phyloP scores from a whole-genome alignment of 2,329 filamentous ascomycete species.

The Fusarium coicis region DNA sequence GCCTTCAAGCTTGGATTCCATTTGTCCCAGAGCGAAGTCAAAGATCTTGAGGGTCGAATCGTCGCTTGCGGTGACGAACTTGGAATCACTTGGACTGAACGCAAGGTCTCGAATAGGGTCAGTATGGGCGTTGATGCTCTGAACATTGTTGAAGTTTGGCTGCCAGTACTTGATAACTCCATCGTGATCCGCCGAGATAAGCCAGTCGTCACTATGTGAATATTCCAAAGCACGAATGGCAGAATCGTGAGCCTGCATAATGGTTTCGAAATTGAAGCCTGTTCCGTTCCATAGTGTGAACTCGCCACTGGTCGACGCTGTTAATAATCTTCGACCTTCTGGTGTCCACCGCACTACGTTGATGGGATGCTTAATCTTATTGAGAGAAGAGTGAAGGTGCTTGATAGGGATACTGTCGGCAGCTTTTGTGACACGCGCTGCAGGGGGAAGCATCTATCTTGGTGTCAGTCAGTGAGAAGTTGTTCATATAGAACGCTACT shows the following conservation, averaged over 20 bases:
- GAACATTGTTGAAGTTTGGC: constrained; percentile 98
- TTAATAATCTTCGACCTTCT: constrained; percentile 89
- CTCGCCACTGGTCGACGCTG: constrained; percentile 94
- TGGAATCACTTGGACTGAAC: constrained; percentile 92
- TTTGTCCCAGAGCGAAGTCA: constrained; percentile 88
- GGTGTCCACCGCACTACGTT: constrained; percentile 98
- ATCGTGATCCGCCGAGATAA: constrained; percentile 94
- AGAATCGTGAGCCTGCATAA: constrained; percentile 96
- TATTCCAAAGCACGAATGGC: constrained; percentile 86
- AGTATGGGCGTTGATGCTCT: constrained; percentile 89
- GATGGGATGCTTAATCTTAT: constrained; percentile 97
- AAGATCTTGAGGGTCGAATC: constrained; percentile 95
- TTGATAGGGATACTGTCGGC: constrained; percentile 93
- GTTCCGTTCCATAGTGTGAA: constrained; percentile 99
- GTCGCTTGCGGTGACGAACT: constrained; percentile 96
- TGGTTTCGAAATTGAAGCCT: constrained; percentile 99
- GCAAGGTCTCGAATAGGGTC: constrained; percentile 92
- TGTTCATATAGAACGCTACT: constrained; percentile 46
- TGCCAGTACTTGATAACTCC: constrained; percentile 99
- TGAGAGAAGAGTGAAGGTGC: constrained; percentile 96
- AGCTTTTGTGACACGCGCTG: constrained; percentile 77
- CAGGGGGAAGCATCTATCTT: constrained; percentile 83
- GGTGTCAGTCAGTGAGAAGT: constrained; percentile 24
- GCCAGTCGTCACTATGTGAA: constrained; percentile 96
- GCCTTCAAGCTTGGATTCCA: constrained; percentile 87